A percentile compares a stretch with the other conserved stretches of the same genome.
phyloP scores from a whole-genome alignment of 495 filamentous ascomycete genomes.

The Tirmania nivea region DNA sequence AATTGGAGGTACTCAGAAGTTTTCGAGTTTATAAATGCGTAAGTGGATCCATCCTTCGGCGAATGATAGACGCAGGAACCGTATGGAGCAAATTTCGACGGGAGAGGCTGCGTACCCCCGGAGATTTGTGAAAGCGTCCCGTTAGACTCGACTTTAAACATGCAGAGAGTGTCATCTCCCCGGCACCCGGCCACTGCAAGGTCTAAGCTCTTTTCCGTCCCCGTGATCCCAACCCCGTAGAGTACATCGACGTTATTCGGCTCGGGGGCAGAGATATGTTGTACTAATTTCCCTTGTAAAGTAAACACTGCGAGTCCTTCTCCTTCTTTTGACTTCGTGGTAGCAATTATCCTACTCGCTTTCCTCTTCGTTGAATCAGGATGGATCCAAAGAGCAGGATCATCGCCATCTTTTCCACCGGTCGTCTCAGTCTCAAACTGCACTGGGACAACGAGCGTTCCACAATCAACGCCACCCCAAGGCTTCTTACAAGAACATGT shows the following conservation, averaged over 20 bases:
- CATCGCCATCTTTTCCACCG: slow-evolving; percentile 19
- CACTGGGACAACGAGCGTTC: slow-evolving; percentile 17
- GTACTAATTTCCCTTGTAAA: slow-evolving; percentile 18
- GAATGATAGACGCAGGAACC: slow-evolving; percentile 12
- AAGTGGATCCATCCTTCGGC: slow-evolving; percentile 11
- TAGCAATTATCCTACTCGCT: slow-evolving; percentile 20
- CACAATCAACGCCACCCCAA: slow-evolving; percentile 21
- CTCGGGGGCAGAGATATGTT: slow-evolving; percentile 14
- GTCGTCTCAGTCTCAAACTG: slow-evolving; percentile 18
- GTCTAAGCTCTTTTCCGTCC: slow-evolving; percentile 15
- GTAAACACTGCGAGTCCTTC: slow-evolving; percentile 20
- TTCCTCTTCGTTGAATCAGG: slow-evolving; percentile 7
- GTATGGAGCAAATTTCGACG: slow-evolving; percentile 9
- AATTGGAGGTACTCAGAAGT: slow-evolving; percentile 21
- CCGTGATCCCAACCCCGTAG: slow-evolving; percentile 13
- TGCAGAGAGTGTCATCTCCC: slow-evolving; percentile 19
- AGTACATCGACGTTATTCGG: slow-evolving; percentile 24
- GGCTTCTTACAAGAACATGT: slow-evolving; percentile 15
- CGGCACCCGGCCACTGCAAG: slow-evolving; percentile 20
- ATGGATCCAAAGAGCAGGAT: slow-evolving; percentile 23
- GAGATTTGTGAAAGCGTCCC: slow-evolving; percentile 14
- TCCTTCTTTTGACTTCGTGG: slow-evolving; percentile 19
- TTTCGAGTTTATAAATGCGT: slow-evolving; percentile 23
- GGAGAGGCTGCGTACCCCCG: slow-evolving; percentile 1
- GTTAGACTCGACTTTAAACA: slow-evolving; percentile 20